Evolutionary conservation across 345 rosid species (phyloP).

Genomic region (Rhizophora apiculata): DNA sequence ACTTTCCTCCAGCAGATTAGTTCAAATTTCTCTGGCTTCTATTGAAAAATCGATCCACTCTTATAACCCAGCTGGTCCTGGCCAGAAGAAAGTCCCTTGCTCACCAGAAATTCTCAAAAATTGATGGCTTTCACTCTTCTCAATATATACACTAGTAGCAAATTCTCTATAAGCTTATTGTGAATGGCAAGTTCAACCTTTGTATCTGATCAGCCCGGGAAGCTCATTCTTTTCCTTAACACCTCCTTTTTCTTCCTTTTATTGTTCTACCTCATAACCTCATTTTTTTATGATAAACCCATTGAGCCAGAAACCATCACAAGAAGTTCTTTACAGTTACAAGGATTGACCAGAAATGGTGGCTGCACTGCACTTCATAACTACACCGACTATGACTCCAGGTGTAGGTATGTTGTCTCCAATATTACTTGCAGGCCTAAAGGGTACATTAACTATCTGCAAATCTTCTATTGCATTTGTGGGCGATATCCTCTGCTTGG

Average conservation of each 20-base stretch:
- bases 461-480: conserved; percentile 65
- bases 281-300: conserved; percentile 22
- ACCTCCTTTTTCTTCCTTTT: conserved; percentile 46
- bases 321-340: conserved; percentile 7
- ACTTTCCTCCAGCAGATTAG: background rate
- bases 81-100: conserved; percentile 16
- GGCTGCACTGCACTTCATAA: conserved; percentile 44
- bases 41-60: conserved; percentile 4
- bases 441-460: conserved; percentile 81
- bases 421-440: conserved; percentile 53
- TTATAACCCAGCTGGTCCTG: conserved; percentile 22
- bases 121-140: conserved; percentile 17
- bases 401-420: conserved; percentile 55
- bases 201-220: conserved; percentile 22
- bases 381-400: conserved; percentile 40
- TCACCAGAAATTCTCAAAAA: conserved; percentile 13
- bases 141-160: conserved; percentile 10
- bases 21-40: background rate
- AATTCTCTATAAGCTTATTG: conserved; percentile 18
- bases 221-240: conserved; percentile 46
- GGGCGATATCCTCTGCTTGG: conserved; percentile 49
- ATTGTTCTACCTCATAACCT: conserved; percentile 24
- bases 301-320: background rate
- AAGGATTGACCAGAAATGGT: conserved; percentile 4
- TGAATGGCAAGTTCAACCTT: conserved; percentile 38